phyloP scores from a whole-genome alignment of 1,284 basidiomycete genomes.

The Pyrrhoderma noxium region DNA sequence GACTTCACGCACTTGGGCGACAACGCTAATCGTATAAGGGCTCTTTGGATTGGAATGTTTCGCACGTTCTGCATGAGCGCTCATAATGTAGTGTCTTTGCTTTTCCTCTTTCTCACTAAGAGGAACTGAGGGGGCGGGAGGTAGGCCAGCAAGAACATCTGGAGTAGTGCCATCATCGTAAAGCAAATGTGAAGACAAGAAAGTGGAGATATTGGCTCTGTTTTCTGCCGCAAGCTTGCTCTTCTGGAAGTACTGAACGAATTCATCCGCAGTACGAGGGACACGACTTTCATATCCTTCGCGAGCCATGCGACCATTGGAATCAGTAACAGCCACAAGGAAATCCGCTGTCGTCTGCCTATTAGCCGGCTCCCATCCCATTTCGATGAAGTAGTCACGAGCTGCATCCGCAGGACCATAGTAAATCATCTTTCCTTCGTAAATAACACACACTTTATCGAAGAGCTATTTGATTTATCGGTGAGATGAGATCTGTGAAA shows the following conservation, averaged over 20 bases:
- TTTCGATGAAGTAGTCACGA: conserved; percentile 51
- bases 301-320: conserved; percentile 47
- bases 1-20: conserved; percentile 28
- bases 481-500: no score
- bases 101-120: no score
- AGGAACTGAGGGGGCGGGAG: no score
- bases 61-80: conserved; percentile 20
- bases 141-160: no score
- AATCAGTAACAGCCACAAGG: conserved; percentile 44
- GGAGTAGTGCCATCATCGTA: no score
- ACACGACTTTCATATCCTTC: conserved; percentile 39
- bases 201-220: conserved; percentile 31
- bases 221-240: conserved; percentile 27
- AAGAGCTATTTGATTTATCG: conserved; percentile 30
- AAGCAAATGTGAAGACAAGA: conserved; percentile 12
- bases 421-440: conserved; percentile 58
- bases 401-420: conserved; percentile 49
- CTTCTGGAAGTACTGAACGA: conserved; percentile 36
- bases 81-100: no score
- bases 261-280: conserved; percentile 58
- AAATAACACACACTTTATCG: conserved; percentile 58
- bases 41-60: conserved; percentile 12
- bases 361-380: conserved; percentile 51
- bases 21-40: conserved; percentile 23
- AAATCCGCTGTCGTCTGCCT: conserved; percentile 38